Evolutionary conservation across 208 protist genomes (phyloP).

Genomic region (Acanthamoeba sp.): DNA sequence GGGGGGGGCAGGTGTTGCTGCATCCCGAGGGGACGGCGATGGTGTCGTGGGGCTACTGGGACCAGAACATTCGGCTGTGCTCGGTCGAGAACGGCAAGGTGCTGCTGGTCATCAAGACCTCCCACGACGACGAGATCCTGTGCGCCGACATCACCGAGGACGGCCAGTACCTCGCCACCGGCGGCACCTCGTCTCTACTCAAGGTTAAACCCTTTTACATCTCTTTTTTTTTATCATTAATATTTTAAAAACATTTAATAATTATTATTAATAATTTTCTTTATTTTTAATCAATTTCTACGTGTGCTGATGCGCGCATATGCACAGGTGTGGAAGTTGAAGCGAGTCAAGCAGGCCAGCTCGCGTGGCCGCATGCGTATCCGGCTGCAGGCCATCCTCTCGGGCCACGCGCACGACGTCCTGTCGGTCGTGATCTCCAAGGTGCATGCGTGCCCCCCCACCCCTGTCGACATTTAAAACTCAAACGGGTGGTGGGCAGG

Average conservation of each 20-base stretch:
- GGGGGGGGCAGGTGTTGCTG: constrained; percentile 96
- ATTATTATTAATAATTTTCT: too few species aligned
- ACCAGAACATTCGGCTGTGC: constrained; percentile 81
- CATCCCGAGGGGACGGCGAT: constrained; percentile 92
- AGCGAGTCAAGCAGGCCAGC: not conserved
- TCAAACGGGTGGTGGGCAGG: not conserved
- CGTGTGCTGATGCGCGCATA: not conserved
- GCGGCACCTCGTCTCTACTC: constrained; percentile 28
- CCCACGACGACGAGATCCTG: constrained; percentile 68
- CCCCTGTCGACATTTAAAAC: too few species aligned
- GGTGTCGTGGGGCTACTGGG: constrained; percentile 86
- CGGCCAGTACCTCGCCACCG: constrained; percentile 62
- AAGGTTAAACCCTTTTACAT: not conserved
- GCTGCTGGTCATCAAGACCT: constrained; percentile 63
- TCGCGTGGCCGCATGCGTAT: constrained; percentile 52
- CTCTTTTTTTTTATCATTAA: not conserved
- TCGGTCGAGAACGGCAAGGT: constrained; percentile 84
- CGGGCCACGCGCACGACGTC: constrained; percentile 46
- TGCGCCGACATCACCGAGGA: constrained; percentile 61
- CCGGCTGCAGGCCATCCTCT: constrained; percentile 42
- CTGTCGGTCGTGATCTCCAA: constrained; percentile 41
- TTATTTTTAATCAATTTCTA: too few species aligned
- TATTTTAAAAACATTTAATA: too few species aligned
- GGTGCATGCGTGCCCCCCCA: not conserved
- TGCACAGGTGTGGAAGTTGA: constrained; percentile 67